Conservation (phyloP, 139 green algal genomes). For the Nannochloris sp. region DNA sequence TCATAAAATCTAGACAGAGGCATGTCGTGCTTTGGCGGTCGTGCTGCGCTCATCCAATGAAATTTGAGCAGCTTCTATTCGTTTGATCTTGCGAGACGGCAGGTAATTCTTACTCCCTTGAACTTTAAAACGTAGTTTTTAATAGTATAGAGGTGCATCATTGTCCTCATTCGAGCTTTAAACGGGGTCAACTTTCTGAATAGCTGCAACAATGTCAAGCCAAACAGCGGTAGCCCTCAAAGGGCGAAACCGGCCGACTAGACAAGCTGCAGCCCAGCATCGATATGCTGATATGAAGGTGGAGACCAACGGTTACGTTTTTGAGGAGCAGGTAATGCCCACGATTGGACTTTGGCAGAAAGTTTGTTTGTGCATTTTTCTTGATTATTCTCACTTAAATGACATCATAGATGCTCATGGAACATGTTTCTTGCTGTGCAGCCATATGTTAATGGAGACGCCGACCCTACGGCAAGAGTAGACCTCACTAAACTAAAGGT, state of each 20-base stretch:
- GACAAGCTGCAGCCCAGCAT: constrained; percentile 7
- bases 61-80: too few relatives aligned
- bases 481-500: constrained; percentile 33
- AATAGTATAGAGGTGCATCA: too few relatives aligned
- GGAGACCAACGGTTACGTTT: constrained; percentile 7
- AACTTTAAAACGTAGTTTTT: too few relatives aligned
- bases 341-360: not conserved
- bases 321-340: not conserved
- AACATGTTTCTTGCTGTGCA: not conserved
- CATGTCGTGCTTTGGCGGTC: too few relatives aligned
- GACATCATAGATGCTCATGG: not conserved
- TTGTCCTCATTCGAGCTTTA: too few relatives aligned
- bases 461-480: constrained; percentile 11
- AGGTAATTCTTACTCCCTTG: too few relatives aligned
- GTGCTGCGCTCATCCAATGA: too few relatives aligned
- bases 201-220: too few relatives aligned
- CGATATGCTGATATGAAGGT: constrained; percentile 13
- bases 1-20: too few relatives aligned
- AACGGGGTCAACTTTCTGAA: too few relatives aligned
- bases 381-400: not conserved
- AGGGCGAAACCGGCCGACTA: not conserved
- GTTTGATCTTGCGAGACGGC: too few relatives aligned
- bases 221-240: too few relatives aligned
- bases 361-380: not conserved
- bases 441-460: constrained; percentile 5